Evolutionary conservation across 2,329 filamentous ascomycete genomes (phyloP), one percentile per base, ranked within the genome.

Genomic region (Curvularia spicifera): DNA sequence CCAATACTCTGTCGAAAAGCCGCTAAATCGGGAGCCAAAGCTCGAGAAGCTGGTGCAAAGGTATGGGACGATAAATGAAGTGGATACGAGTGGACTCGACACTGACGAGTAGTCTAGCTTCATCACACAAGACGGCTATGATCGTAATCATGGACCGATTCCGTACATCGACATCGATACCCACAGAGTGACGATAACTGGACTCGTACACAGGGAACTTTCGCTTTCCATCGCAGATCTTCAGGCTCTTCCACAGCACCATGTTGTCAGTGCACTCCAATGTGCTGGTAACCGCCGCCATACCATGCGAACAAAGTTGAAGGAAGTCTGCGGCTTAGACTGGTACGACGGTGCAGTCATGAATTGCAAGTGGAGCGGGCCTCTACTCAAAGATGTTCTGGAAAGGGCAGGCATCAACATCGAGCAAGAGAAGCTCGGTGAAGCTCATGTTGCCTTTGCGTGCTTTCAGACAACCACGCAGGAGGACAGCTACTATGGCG

Each of bases 221-320:
- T 73, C 74, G 2, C 75, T 87, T 22, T 79, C 81, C 1, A 70
- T 85, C 13, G 52, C 74, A 7, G 78, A 85, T 43, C 76, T 87
- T 5, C 64, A 75, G 50, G 73, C 77, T 4, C 82, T 85, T 48
- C 74, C 78, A 1, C 85, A 87, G 63, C 80, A 86, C 65, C 79
- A 77, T 56, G 81, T 87, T 12, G 76, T 82, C n/a, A 85, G 83
- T 60, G 82, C 83, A 1, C 75, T 87, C 1, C 84, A 86, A 75
- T 87, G 85, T 63, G 85, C 85, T 3, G 85, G 85, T 20, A 87
- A 87, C 64, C 76, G 85, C 7, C 80, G 85, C 10, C 84, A 87
- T 67, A 85, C 83, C 1, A 87, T 87, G 84, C 82, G 84, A 26
- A 87, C 83, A 1, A 76, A 81, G 61, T 72, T 86, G 26, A 85